Evolutionary conservation across 768 basidiomycete genomes (phyloP), one percentile per base, ranked within the genome.

Genomic region (Trametes cubensis): DNA sequence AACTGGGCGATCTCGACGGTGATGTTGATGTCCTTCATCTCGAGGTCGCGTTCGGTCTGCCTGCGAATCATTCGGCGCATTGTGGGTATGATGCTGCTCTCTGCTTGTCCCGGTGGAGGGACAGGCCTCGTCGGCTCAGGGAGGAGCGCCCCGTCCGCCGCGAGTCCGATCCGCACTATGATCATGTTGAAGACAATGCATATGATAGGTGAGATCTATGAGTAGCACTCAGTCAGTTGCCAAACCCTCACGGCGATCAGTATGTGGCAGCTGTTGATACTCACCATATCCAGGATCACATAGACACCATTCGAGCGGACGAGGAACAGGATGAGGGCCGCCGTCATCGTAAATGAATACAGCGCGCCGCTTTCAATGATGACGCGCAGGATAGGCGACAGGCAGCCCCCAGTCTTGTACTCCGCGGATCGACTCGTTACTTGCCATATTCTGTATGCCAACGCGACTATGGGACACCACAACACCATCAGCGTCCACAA

Each of bases 171-270:
- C 25, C 60, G 60, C 13, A 61, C 60, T 39, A 61, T 61, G 54
- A 61, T 55, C 60, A 61, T 61, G 54, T 55, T 55, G 54, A 61
- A 61, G 13, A 61, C 60, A 40, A 61, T 61, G 26, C 26, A 55
- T 40, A 55, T 61, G 47, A 61, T 38, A 6, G 60, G 60, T 2
- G 60, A 61, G 17, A 61, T 50, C 60, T 61, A 11, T 11, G 4
- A 41, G 51, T 21, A 18, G n/a, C n/a, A 14, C 23, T 18, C 13
- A 14, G 13, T 23, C 20, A 21, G 42, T 18, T 6, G 10, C 2
- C 6, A 34, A 10, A 34, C 4, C 3, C 34, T 34, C 34, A 34
- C 6, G 2, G 11, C 34, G 10, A 34, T 5, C 34, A 11, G 34
- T 11, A 34, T 34, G 11, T 34, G 10, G 11, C 15, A 18, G 42